Evolutionary conservation across 129 eudicot genomes (phyloP), one percentile per base, ranked within the genome.

Genomic region (Escallonia rubra): DNA sequence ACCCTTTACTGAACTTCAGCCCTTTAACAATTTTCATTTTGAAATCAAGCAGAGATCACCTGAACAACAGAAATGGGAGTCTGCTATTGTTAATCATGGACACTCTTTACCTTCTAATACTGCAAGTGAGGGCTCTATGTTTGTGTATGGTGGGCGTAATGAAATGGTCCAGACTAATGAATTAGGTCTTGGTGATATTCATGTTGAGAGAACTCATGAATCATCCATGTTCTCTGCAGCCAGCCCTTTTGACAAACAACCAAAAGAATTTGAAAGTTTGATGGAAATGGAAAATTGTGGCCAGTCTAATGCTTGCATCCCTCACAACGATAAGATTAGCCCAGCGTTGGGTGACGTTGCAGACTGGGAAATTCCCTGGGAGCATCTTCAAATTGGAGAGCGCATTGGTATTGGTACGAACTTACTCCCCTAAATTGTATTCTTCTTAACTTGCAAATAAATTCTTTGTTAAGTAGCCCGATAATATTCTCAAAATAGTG

Each of bases 281-380:
- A 63, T 58, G 69, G 72, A 75, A 64, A 68, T 49, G 10, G 61
- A 69, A 67, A 58, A 5, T 23, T 9, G 47, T 59, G 73, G 67
- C 60, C 78, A 41, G 43, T 56, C 60, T 61, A 58, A 66, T 55
- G 61, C 86, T 65, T 40, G 63, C 72, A 65, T 48, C 71, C 56
- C 45, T 64, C 69, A 67, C 6, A 71, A 79, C 59, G 83, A 76
- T 76, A 85, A 81, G 56, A 76, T 70, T 65, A 81, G 82, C 68
- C 84, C 79, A 16, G 43, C 75, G 70, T 66, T 91, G 49, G 86
- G 81, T 68, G 85, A 77, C 52, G 89, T 91, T 78, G 82, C 90
- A 41, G 97, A 87, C 44, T 87, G 90, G 87, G 95, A 91, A 73
- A 91, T 91, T 68, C 85, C 78, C 10, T 91, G 97, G 97, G 97